phyloP scores from a whole-genome alignment of 164 flowering plant genomes.

The Santalum album region DNA sequence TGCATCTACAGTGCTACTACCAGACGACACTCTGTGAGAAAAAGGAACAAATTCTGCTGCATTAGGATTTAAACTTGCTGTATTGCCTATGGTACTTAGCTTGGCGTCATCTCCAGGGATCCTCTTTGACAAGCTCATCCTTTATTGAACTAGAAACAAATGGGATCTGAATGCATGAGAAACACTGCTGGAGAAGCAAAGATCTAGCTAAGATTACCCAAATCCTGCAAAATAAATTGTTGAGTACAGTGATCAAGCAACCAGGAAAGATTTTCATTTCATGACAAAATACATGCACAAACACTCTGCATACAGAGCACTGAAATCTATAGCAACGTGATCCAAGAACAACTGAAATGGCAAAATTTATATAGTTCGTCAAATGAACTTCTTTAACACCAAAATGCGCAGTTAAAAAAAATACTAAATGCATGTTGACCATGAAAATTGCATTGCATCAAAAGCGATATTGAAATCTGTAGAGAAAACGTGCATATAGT shows the following conservation, averaged over 20 bases:
- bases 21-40: slow-evolving; percentile 51
- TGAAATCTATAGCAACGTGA: too few relatives aligned
- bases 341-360: too few relatives aligned
- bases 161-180: slow-evolving; percentile 10
- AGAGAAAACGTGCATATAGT: too few relatives aligned
- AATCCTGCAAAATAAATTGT: slow-evolving; percentile 46
- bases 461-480: too few relatives aligned
- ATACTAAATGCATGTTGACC: too few relatives aligned
- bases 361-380: too few relatives aligned
- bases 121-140: slow-evolving; percentile 71
- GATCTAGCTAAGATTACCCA: slow-evolving; percentile 31
- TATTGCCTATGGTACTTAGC: slow-evolving; percentile 28
- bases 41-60: slow-evolving; percentile 93
- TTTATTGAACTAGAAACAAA: slow-evolving; percentile 15
- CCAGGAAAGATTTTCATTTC: not conserved
- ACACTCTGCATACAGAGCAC: too few relatives aligned
- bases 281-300: not conserved
- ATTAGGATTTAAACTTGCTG: slow-evolving; percentile 72
- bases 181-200: slow-evolving; percentile 8
- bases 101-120: slow-evolving; percentile 34
- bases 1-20: slow-evolving; percentile 29
- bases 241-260: not conserved
- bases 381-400: too few relatives aligned
- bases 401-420: too few relatives aligned
- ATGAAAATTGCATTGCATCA: too few relatives aligned